Evolutionary conservation across 768 basidiomycete genomes (phyloP), one percentile per base, ranked within the genome.

Genomic region (Cubamyces sp.): DNA sequence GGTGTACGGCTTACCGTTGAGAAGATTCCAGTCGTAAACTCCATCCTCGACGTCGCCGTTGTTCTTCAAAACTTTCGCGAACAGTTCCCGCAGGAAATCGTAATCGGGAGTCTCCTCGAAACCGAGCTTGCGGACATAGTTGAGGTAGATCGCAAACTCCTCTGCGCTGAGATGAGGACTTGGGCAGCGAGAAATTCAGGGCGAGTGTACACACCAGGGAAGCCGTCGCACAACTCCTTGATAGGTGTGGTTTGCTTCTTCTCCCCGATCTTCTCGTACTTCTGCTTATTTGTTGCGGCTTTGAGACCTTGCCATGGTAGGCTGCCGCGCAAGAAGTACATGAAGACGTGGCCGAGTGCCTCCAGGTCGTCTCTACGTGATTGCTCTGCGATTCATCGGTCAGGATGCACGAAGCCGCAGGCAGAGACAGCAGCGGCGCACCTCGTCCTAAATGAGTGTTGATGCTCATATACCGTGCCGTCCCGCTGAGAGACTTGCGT

Each of bases 231-330:
- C 25, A 99, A 83, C 72, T 99, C 97, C 78, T 94, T 96, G 75
- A 99, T 98, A 7, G 91, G 91, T 28, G 97, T 98, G 15, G 91
- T 92, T 79, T 98, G 97, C 83, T 94, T 99, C 89, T 99, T 99
- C 82, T 99, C 96, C 65, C 96, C 96, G 75, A 99, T 99, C 83
- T 98, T 99, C 82, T 99, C 96, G 79, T 99, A 99, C 82, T 98
- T 94, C 76, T 98, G 97, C 81, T 99, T 99, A 82, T 99, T 98
- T 53, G 96, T 99, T 28, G 97, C 97, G 37, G 97, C 97, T 78
- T 98, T 98, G 60, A 99, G 84, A 60, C 97, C 97, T 73, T 99
- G 97, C 97, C 97, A 99, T 23, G 97, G 97, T 55, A 99, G 73
- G 69, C 95, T 96, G 21, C 97, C 97, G 55, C 97, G 86, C 54